A percentile compares a stretch with the other conserved stretches of the same genome.
Evolutionary conservation across 2,329 filamentous ascomycete genomes (phyloP).

Genomic region (Phoma sp.): DNA sequence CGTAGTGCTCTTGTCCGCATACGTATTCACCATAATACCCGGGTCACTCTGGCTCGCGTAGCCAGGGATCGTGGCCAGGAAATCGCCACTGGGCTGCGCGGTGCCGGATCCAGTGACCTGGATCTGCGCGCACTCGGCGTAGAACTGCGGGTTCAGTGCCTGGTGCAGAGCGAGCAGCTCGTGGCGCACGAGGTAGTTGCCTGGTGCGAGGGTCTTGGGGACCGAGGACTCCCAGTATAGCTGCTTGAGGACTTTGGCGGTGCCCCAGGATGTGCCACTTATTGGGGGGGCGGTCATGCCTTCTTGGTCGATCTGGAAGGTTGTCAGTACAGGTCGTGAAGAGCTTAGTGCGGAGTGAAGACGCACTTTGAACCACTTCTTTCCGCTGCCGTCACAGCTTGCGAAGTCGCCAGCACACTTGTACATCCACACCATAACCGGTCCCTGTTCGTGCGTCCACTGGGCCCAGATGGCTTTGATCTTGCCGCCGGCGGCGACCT

Average conservation of each 20-base stretch:
- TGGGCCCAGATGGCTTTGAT: conserved; percentile 62
- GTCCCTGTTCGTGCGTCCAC: conserved; percentile 65
- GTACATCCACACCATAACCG: conserved; percentile 63
- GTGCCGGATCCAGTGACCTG: conserved; percentile 59
- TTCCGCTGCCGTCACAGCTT: conserved; percentile 59
- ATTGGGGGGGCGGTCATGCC: conserved; percentile 56
- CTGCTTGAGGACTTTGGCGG: conserved; percentile 55
- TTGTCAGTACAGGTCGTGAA: background rate
- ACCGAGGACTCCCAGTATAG: conserved; percentile 62
- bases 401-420: conserved; percentile 58
- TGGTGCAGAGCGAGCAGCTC: conserved; percentile 64
- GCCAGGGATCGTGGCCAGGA: conserved; percentile 54
- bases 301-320: conserved; percentile 55
- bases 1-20: conserved; percentile 3
- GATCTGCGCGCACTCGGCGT: conserved; percentile 64
- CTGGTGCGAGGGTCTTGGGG: conserved; percentile 47
- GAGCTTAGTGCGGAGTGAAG: conserved; percentile 37
- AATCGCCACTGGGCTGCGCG: conserved; percentile 50
- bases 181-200: conserved; percentile 53
- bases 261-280: conserved; percentile 58
- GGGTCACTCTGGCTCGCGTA: conserved; percentile 54
- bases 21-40: conserved; percentile 58
- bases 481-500: conserved; percentile 57
- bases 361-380: conserved; percentile 62
- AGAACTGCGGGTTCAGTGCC: conserved; percentile 58